A percentile compares a stretch with the other conserved stretches of the same genome.
Conservation (phyloP, 768 basidiomycete genomes). For the Lepiota brunneoincarnata region DNA sequence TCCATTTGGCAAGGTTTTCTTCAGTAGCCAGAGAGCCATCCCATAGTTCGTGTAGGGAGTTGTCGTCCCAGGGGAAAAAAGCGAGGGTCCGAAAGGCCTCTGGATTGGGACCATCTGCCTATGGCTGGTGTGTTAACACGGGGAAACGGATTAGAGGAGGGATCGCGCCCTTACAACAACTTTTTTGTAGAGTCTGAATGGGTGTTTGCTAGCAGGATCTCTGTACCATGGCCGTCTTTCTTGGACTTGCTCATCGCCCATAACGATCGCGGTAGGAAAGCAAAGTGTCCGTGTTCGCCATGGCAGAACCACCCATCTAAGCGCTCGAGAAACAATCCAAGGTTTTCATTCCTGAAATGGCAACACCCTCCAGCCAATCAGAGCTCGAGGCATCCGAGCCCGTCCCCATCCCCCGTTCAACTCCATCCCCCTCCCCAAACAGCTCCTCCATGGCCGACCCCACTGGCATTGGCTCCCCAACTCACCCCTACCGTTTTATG, state of each 20-base stretch:
- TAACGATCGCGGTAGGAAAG: no score
- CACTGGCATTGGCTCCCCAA: slow-evolving; percentile 20
- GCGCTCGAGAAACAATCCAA: slow-evolving; percentile 3
- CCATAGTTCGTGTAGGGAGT: slow-evolving; percentile 39
- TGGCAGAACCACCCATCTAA: slow-evolving; percentile 5
- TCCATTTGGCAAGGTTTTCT: slow-evolving; percentile 41
- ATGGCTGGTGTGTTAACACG: background rate
- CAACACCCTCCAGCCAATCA: slow-evolving; percentile 23
- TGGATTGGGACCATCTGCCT: slow-evolving; percentile 27
- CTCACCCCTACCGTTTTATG: slow-evolving; percentile 33
- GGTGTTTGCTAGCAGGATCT: slow-evolving; percentile 26
- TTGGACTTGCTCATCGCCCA: slow-evolving; percentile 8
- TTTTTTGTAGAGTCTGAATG: slow-evolving; percentile 41
- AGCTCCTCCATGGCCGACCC: slow-evolving; percentile 33
- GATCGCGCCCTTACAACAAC: slow-evolving; percentile 37
- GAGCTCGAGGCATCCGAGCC: slow-evolving; percentile 22
- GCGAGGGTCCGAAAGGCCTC: slow-evolving; percentile 38
- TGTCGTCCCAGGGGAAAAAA: slow-evolving; percentile 45
- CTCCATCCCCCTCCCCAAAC: slow-evolving; percentile 18
- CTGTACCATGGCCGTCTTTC: slow-evolving; percentile 34
- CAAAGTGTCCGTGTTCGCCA: background rate
- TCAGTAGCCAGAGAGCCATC: slow-evolving; percentile 26
- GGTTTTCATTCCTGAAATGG: slow-evolving; percentile 27
- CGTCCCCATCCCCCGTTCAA: slow-evolving; percentile 23
- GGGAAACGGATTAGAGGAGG: background rate